Percentiles rank a stretch among this genome's conserved stretches.
Conservation (phyloP, 2,329 filamentous ascomycete species). For the Fusarium pseudocircinatum region DNA sequence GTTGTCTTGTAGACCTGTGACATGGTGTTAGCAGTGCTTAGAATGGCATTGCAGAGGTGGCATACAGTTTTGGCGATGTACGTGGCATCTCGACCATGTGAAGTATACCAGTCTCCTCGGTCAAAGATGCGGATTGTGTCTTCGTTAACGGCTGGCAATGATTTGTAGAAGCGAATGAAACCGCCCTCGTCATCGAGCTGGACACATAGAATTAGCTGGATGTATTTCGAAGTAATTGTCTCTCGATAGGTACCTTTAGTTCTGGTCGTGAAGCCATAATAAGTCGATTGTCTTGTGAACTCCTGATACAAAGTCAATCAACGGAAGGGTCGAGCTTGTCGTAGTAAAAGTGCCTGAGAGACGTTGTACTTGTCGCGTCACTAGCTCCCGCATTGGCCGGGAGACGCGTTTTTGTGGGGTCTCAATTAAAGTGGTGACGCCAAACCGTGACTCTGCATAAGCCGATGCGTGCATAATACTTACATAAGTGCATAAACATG, state of each 20-base stretch:
- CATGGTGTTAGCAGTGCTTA: constrained; percentile 3
- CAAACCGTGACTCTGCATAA: constrained; percentile 16
- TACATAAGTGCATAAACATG: neutral
- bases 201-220: neutral
- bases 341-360: constrained; percentile 8
- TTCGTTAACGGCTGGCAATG: constrained; percentile 74
- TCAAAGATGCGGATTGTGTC: constrained; percentile 92
- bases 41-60: neutral
- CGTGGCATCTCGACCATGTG: constrained; percentile 85
- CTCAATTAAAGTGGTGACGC: constrained; percentile 43
- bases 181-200: constrained; percentile 96
- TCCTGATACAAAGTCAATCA: constrained; percentile 7
- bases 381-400: constrained; percentile 32
- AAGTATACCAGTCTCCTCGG: constrained; percentile 93
- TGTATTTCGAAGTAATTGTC: neutral
- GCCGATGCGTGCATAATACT: accelerated
- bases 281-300: constrained; percentile 12
- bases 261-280: constrained; percentile 78
- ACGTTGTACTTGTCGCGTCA: constrained; percentile 38
- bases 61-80: constrained; percentile 81
- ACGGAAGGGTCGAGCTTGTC: neutral
- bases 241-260: constrained; percentile 65
- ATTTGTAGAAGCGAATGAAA: constrained; percentile 96
- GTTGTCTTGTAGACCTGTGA: constrained; percentile 93
- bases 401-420: constrained; percentile 43